Conservation (phyloP, 2,329 filamentous ascomycete species). For the Allantophomopsis cytisporea region DNA sequence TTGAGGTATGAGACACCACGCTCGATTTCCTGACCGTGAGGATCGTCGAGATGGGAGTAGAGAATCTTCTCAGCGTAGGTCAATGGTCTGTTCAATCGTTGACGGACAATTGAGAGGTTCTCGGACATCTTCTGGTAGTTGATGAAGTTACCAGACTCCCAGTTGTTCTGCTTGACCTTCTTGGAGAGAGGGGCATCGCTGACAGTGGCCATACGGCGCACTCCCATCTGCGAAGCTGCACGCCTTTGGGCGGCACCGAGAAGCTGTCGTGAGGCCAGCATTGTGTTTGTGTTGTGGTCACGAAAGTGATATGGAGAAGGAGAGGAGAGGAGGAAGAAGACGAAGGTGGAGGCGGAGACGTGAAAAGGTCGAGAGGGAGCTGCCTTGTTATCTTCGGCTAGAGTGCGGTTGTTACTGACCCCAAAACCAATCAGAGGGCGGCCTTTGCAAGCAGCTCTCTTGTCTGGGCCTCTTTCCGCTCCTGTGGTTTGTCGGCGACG, state of each 20-base stretch:
- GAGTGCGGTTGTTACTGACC: neutral
- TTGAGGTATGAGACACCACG: slow-evolving; percentile 92
- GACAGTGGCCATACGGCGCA: slow-evolving; percentile 72
- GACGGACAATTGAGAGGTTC: slow-evolving; percentile 83
- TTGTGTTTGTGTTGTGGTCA: slow-evolving; percentile 24
- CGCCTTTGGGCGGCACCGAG: slow-evolving; percentile 52
- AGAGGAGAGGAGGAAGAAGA: slow-evolving; percentile 4
- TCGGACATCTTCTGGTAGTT: slow-evolving; percentile 99
- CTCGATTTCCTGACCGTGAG: slow-evolving; percentile 90
- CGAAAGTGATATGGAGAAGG: slow-evolving; percentile 5
- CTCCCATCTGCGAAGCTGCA: slow-evolving; percentile 42
- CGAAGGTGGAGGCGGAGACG: slow-evolving; percentile 1
- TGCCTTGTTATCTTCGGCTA: neutral
- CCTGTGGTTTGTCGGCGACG: no score
- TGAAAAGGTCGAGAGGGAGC: slow-evolving; percentile 2
- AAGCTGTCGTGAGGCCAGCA: slow-evolving; percentile 61
- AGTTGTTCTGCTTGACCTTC: slow-evolving; percentile 98
- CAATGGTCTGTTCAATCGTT: slow-evolving; percentile 81
- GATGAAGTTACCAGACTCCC: slow-evolving; percentile 93
- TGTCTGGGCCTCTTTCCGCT: no score
- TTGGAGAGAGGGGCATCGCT: slow-evolving; percentile 75
- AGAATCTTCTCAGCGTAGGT: slow-evolving; percentile 97
- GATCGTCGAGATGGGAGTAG: slow-evolving; percentile 97
- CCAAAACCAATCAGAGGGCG: no score
- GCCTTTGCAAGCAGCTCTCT: no score